phyloP scores from a whole-genome alignment of 139 green algal species.

The Chlorella sp. region DNA sequence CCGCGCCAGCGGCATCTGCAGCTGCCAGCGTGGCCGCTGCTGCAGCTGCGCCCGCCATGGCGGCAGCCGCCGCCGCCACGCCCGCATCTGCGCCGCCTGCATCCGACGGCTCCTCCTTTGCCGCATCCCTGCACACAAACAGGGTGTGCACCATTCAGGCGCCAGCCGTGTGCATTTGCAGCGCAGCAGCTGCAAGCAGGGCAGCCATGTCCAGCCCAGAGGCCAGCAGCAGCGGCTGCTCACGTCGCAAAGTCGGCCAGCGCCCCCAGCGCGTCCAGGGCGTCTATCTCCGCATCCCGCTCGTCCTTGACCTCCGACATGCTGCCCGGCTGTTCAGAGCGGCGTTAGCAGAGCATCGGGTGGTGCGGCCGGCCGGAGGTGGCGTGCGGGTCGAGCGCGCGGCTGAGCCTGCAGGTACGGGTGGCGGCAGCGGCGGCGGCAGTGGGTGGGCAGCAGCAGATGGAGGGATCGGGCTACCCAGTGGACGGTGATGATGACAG shows the following conservation, averaged over 20 bases:
- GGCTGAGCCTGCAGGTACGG: no score
- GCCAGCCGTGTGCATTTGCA: no score
- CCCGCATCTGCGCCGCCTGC: not conserved
- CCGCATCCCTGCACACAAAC: constrained; percentile 1
- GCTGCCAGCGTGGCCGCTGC: not conserved
- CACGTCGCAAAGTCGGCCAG: constrained; percentile 60
- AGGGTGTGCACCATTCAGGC: no score
- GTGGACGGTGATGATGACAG: no score
- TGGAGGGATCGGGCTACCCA: no score
- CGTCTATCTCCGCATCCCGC: constrained; percentile 56
- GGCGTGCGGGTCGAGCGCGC: no score
- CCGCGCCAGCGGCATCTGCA: not conserved
- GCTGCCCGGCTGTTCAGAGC: no score
- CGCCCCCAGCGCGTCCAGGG: constrained; percentile 53
- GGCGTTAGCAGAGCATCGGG: no score
- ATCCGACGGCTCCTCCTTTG: not conserved
- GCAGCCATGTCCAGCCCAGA: not conserved
- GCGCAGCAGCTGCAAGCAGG: not conserved
- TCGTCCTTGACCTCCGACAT: constrained; percentile 24
- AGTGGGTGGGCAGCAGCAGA: no score
- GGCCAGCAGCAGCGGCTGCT: not conserved
- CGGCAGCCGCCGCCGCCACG: not conserved
- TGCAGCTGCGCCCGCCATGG: not conserved
- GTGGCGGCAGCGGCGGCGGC: no score
- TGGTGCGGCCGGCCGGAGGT: no score